phyloP scores from a whole-genome alignment of 495 filamentous ascomycete species.

The Tuber aestivum region DNA sequence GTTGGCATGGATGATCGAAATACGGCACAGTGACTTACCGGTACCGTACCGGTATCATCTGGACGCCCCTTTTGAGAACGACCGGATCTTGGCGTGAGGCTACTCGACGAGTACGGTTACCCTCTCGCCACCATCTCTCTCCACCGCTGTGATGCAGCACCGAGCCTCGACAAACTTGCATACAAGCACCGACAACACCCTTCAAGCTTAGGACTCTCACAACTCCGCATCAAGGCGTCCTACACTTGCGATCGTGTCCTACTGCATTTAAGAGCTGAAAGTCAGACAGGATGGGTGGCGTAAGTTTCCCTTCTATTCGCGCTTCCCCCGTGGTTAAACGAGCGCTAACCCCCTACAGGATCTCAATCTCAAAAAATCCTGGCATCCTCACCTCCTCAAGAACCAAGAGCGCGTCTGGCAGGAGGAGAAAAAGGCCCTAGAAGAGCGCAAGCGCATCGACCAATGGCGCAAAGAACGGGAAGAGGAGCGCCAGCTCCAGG shows the following conservation, averaged over 20 bases:
- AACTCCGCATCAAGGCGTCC: background rate
- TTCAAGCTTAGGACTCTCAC: background rate
- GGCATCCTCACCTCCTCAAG: conserved; percentile 76
- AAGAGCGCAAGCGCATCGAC: conserved; percentile 86
- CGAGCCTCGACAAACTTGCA: background rate
- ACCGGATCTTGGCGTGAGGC: background rate
- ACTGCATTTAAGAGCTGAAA: background rate
- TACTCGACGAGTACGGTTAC: no score
- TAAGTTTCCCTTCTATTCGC: conserved; percentile 18
- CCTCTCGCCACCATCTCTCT: background rate
- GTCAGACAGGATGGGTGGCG: conserved; percentile 36
- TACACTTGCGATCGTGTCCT: background rate
- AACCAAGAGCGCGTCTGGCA: conserved; percentile 81
- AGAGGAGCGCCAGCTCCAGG: conserved; percentile 88
- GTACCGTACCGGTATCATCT: no score
- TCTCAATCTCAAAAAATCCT: conserved; percentile 96
- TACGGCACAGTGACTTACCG: no score
- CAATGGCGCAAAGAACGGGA: conserved; percentile 83
- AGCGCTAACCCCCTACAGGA: conserved; percentile 47
- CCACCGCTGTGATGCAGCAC: background rate
- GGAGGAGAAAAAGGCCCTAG: conserved; percentile 85
- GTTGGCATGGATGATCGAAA: background rate
- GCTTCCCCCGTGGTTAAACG: background rate
- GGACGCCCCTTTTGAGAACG: no score
- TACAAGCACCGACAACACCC: background rate